Base-by-base conservation (phyloP, 768 basidiomycete genomes). In the Termitomyces bulborhizus region DNA sequence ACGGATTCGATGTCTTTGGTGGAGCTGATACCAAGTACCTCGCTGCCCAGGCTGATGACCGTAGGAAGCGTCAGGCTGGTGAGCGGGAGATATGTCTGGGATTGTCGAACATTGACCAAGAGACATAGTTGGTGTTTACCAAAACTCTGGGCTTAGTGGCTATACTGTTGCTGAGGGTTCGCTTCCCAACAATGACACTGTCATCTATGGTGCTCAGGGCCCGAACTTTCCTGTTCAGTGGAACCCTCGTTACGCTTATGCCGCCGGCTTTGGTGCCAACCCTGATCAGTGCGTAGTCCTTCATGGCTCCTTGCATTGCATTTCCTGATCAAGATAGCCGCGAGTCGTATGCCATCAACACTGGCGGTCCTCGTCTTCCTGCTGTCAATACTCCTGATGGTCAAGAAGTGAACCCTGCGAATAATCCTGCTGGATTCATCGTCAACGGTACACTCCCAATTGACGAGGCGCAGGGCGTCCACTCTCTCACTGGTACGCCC, bases 181-280 rank as follows among this genome's bases (percentile, higher is more conserved):
- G 1, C 64, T 64, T 18, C 74, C 75, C 16, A 72, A 63, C 56
- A 76, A 77, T 58, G 63, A 71, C 29, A 71, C 74, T 11, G 56
- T 73, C 21, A 60, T 76, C 8, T 65, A 67, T 53, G 75, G 75
- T 21, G 59, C 65, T n/a, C 67, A 75, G 57, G 74, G 74, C 21
- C 69, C 75, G 9, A 71, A 73, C 61, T 77, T 76, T 70, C 75
- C 75, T 24, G 73, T 76, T 24, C 68, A 72, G 46, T 77, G 75
- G 74, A 71, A 73, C 53, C 74, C 74, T 15, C 69, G 74, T 24
- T 76, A 76, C 43, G 63, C 70, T 16, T 71, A 69, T 59, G 75
- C 74, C 31, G 73, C 72, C 43, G 75, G 75, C 11, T 71, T 73
- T 56, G 73, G 68, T 46, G 75, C 73, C 5, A 73, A 71, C 54